Evolutionary conservation across 1,284 basidiomycete species (phyloP), one percentile per base, ranked within the genome.

Genomic region (Ceraceosorus guamensis): DNA sequence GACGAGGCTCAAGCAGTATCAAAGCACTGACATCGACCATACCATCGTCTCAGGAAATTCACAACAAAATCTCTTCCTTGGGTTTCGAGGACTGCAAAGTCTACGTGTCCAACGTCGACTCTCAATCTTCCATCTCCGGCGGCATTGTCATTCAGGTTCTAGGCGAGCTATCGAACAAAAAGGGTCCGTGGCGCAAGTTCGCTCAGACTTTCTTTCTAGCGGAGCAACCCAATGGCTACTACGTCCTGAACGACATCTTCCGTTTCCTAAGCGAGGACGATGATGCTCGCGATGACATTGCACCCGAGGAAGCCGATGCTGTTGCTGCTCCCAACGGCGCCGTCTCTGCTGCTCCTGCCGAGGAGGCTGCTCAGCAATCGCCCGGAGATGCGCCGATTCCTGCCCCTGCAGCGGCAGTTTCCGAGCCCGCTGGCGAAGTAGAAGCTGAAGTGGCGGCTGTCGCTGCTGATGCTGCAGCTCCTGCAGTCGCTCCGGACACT

Each of bases 181-280:
- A 88, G 61, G 79, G 77, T 30, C 82, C 88, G 3, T 99, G 95
- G 95, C 86, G 87, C 74, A 97, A 97, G 80, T 99, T 99, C 75
- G 91, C 91, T 24, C 95, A 98, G 81, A 97, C 93, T 13, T 98
- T 99, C 81, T 98, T 98, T 87, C 86, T 99, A 56, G 95, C 95
- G 48, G 90, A 96, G 78, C 95, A 99, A 80, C 90, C 91, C 44
- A 95, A 93, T 73, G 95, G 95, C 48, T 99, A 97, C 82, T 99
- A 91, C 78, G 95, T 99, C 61, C 85, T 99, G 78, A 99, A 99
- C 80, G 95, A 99, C 80, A 97, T 98, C 80, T 99, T 98, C 86
- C 87, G 93, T 63, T 97, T 93, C 82, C 81, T 98, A 65, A 95
- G 95, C 81, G 92, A 97, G 79, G 92, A 96, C 71, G 81, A 58